Evolutionary conservation across 176 grass and related monocot genomes (phyloP).

Genomic region (Typha latifolia): DNA sequence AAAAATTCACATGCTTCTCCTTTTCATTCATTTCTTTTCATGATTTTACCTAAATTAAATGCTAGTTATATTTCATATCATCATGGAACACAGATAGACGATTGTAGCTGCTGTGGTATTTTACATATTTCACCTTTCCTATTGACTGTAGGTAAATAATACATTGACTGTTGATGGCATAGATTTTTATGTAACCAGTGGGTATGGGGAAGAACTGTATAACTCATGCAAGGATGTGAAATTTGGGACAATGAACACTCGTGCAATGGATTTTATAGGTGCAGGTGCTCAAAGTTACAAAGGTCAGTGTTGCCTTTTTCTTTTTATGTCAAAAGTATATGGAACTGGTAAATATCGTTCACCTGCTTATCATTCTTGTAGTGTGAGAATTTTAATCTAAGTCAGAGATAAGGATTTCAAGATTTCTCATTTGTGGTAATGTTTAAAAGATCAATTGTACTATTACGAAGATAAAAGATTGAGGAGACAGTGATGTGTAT

Average conservation of each 20-base stretch:
- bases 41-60: not conserved
- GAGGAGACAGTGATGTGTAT: too few relatives aligned
- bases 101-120: constrained; percentile 4
- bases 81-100: constrained; percentile 9
- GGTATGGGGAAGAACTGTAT: constrained; percentile 66
- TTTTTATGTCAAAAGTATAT: not conserved
- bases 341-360: too few relatives aligned
- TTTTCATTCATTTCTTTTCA: not conserved
- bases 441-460: not conserved
- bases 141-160: constrained; percentile 60
- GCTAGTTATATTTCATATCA: not conserved
- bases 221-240: constrained; percentile 99
- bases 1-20: too few relatives aligned
- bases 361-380: too few relatives aligned
- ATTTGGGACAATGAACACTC: constrained; percentile 88
- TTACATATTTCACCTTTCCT: constrained; percentile 16
- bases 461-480: too few relatives aligned
- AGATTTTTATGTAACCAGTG: constrained; percentile 70
- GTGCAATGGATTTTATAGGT: constrained; percentile 96
- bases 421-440: not conserved
- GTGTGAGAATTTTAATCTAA: not conserved
- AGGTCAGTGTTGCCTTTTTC: constrained; percentile 32
- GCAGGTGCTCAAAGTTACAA: constrained; percentile 67
- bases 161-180: constrained; percentile 59
- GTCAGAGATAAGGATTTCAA: not conserved